Evolutionary conservation across 495 filamentous ascomycete genomes (phyloP).

Genomic region (Penicillium mononematosum): DNA sequence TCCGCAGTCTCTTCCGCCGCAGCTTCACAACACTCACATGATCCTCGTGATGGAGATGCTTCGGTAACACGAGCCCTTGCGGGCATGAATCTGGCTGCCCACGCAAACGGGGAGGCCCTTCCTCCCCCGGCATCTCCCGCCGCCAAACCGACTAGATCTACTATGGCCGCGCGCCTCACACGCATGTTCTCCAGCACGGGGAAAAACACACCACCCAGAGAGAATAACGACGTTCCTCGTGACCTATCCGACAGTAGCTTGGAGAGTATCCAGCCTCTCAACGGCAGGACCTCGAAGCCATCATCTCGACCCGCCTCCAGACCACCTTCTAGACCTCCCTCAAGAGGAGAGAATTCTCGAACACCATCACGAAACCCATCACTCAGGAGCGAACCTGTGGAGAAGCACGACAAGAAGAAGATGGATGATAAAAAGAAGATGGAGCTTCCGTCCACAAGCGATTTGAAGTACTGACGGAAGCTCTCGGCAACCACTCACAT

Average conservation of each 20-base stretch:
- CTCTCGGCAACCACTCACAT: conserved; percentile 69
- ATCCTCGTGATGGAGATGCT: conserved; percentile 44
- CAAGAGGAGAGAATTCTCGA: conserved; percentile 30
- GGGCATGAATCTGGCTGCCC: conserved; percentile 46
- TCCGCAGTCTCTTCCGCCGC: conserved; percentile 48
- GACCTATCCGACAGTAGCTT: conserved; percentile 46
- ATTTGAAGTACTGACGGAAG: conserved; percentile 60
- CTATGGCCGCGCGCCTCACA: conserved; percentile 57
- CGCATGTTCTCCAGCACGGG: conserved; percentile 57
- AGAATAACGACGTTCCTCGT: conserved; percentile 31
- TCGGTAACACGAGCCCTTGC: conserved; percentile 48
- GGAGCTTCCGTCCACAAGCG: conserved; percentile 46
- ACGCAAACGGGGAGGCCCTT: conserved; percentile 36
- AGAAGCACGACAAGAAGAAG: conserved; percentile 37
- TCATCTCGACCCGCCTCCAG: conserved; percentile 35
- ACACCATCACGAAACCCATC: conserved; percentile 46
- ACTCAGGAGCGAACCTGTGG: conserved; percentile 36
- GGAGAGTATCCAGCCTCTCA: conserved; percentile 33
- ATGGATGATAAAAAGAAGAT: conserved; percentile 44
- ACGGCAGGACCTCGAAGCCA: conserved; percentile 34
- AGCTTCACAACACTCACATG: conserved; percentile 41
- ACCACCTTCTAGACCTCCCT: conserved; percentile 41
- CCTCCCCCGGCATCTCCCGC: conserved; percentile 31
- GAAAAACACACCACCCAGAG: conserved; percentile 33
- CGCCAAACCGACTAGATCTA: conserved; percentile 46